Base-by-base conservation (phyloP, 129 eudicot species). In the Daucus carota region DNA sequence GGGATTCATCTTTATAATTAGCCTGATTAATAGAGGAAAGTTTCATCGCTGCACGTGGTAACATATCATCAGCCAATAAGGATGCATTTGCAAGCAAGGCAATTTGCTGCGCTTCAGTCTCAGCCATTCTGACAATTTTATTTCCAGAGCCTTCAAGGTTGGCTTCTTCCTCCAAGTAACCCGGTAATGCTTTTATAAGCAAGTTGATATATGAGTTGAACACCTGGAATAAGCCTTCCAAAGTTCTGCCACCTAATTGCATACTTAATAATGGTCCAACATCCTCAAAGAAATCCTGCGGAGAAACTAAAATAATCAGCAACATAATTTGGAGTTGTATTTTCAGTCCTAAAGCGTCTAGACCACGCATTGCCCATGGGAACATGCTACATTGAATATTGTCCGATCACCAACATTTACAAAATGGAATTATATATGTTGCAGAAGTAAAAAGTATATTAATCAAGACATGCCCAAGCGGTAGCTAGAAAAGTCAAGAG, bases 11-110 rank as follows among this genome's bases (percentile, higher is more conserved):
- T 79, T 84, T 85, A 77, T 82, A 79, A 62, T 72, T 84, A 69
- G 79, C 75, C 75, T 86, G 93, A 76, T 24, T 85, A 42, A 80
- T n/a, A 41, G 96, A 89, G 44, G 90, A 73, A 44, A 94, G 92
- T 85, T 91, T 91, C 96, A 91, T 86, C 80, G 97, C 97, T 34
- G 99, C 97, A 73, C 97, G 97, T 29, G 99, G 99, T 82, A 94
- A 87, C 43, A 91, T 77, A 38, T 94, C 99, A 70, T 94, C 99
- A 14, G 97, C 97, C 62, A 91, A 82, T 70, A 94, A 84, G 48
- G 96, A 91, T 75, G 97, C 99, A 84, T 94, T 94, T 70, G 97
- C 97, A 72, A 94, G 97, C 85, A 94, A 87, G 48, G 99, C 99
- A 77, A 94, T 81, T 82, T 94, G 99, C 76, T 94, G 99, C 24